phyloP scores from a whole-genome alignment of 257 asterid species.

The Capsicum baccatum region DNA sequence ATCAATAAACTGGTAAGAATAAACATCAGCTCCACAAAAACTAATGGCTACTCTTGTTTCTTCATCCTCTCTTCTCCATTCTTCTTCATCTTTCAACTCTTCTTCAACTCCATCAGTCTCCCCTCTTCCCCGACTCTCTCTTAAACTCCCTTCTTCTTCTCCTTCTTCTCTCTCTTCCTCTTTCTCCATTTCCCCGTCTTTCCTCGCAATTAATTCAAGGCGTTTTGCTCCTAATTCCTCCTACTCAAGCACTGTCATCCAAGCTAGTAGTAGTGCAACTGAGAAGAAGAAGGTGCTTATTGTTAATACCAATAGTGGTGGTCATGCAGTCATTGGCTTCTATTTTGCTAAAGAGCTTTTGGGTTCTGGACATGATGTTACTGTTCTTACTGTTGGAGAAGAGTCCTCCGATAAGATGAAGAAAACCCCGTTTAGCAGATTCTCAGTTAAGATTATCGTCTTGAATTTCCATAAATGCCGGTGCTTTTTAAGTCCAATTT shows the following conservation, averaged over 20 bases:
- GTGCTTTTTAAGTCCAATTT: background rate
- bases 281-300: constrained; percentile 87
- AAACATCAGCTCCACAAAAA: too few species aligned
- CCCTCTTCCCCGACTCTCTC: constrained; percentile 47
- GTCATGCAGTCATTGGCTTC: constrained; percentile 92
- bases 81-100: constrained; percentile 42
- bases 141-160: constrained; percentile 41
- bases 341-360: constrained; percentile 90
- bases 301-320: constrained; percentile 89
- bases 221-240: constrained; percentile 28
- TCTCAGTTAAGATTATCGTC: constrained; percentile 58
- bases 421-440: constrained; percentile 95
- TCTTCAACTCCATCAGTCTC: constrained; percentile 53
- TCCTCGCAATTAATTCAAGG: constrained; percentile 41
- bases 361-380: constrained; percentile 74
- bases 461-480: too few species aligned
- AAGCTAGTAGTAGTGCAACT: constrained; percentile 44
- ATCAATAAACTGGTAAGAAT: constrained; percentile 31
- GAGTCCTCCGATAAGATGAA: constrained; percentile 97
- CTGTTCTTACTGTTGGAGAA: constrained; percentile 82
- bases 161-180: constrained; percentile 53
- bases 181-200: constrained; percentile 60
- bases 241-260: constrained; percentile 43
- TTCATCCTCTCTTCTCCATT: constrained; percentile 56
- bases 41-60: constrained; percentile 65